Evolutionary conservation across 2,329 filamentous ascomycete species (phyloP), one percentile per base, ranked within the genome.

Genomic region (Cladophialophora bantiana): DNA sequence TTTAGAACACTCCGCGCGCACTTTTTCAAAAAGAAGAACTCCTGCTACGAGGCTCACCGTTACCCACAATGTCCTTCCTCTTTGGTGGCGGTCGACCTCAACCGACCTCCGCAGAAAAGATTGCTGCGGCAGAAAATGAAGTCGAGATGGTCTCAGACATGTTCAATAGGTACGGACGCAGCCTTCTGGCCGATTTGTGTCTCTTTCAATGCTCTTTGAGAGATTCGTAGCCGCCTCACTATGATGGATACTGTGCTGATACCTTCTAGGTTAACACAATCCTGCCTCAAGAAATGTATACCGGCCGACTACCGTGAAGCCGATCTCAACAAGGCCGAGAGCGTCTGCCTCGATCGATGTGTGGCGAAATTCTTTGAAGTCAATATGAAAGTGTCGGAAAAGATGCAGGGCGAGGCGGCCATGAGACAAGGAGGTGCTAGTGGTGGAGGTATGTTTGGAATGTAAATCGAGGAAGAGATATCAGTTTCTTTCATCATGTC

Each of bases 361-460:
- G 92, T 96, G 66, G 87, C 91, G 77, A 99, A 99, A 85, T 99
- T 98, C 85, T 97, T 99, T 83, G 94, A 98, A 75, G 94, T 97
- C 76, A 96, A 97, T 80, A 89, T 97, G 85, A 98, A 97, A 85
- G 92, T 98, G 67, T 94, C 91, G 76, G 94, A 98, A 83, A 92
- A 96, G 83, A 93, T 98, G 89, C 93, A 97, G 83, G 88, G 90
- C 71, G 91, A 96, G 81, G 92, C 91, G 57, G 87, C 88, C 76
- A 85, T 87, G 70, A 86, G 87, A 75, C 87, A 88, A 67, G 85
- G 82, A 48, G 84, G 82, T 40, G 84, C 81, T 52, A 84, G 82
- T 52, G 85, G 84, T 9, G 81, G 88, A 70, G 76, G 77, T 3
- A 75, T 78, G 76, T 78, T 73, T 53, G 70, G 72, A n/a, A 80